These are phyloP conservation scores for Sporothrix mexicana DNA, from an alignment of 2,329 filamentous ascomycete genomes.

Conservation along the genomic window DNA sequence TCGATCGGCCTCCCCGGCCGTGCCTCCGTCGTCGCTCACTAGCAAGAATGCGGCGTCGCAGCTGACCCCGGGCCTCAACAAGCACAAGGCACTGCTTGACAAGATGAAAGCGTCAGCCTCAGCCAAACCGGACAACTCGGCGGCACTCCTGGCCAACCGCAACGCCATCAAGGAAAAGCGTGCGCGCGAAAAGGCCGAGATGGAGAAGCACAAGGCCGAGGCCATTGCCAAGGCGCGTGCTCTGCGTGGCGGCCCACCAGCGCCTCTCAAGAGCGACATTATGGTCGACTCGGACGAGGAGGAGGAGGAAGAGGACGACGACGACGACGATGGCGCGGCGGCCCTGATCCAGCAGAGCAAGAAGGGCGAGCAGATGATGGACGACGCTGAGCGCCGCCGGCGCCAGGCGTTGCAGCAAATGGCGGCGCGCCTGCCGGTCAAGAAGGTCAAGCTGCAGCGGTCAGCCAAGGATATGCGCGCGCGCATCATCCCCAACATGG, in stretches of 20 bases:
- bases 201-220: constrained; percentile 72
- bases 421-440: constrained; percentile 69
- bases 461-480: constrained; percentile 94
- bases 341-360: constrained; percentile 56
- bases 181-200: constrained; percentile 75
- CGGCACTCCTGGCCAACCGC: constrained; percentile 49
- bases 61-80: constrained; percentile 54
- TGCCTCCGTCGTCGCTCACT: constrained; percentile 41
- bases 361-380: constrained; percentile 55
- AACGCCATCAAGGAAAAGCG: constrained; percentile 74
- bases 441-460: constrained; percentile 79
- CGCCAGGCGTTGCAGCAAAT: constrained; percentile 59
- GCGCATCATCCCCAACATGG: constrained; percentile 86
- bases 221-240: constrained; percentile 73
- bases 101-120: constrained; percentile 51
- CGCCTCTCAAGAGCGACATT: constrained; percentile 76
- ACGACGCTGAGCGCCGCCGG: constrained; percentile 55
- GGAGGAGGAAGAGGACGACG: constrained; percentile 67
- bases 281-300: constrained; percentile 86
- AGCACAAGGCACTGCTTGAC: constrained; percentile 52
- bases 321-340: constrained; percentile 64
- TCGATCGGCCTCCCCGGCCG: neutral
- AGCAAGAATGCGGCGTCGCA: constrained; percentile 56
- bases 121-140: constrained; percentile 48
- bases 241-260: constrained; percentile 57